Evolutionary conservation across 768 basidiomycete species (phyloP), one percentile per base, ranked within the genome.

Genomic region (Hortiboletus campestris): DNA sequence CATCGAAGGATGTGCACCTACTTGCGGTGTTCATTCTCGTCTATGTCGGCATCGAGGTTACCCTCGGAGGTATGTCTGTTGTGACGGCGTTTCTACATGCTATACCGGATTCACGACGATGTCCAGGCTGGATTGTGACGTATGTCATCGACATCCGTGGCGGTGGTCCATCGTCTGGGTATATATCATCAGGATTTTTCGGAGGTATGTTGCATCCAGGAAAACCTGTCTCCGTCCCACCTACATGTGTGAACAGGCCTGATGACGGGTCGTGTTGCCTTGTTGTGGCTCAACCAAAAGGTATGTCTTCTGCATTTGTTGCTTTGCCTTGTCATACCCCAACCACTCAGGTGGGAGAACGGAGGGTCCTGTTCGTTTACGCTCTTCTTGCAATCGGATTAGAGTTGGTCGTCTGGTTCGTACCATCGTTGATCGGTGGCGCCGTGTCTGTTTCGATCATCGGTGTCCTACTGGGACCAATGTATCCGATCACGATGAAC

Each of bases 21-120:
- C 71, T 89, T 6, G 84, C 87, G 0, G 71, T 84, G 58, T 89
- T 85, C 62, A 77, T 80, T 49, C 73, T 87, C 11, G 78, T 87
- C 0, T 88, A 88, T 61, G 84, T 88, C 22, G 87, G 87, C 11
- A 79, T 85, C 2, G 87, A 88, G 61, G 85, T 88, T 36, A 74
- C 74, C 9, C 38, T 78, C 11, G 75, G 76, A 57, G 76, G 76
- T 76, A 55, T 41, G 59, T 57, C 43, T 51, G 1, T 14, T 40
- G 7, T n/a, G 46, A 25, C 25, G 25, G 25, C 3, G 10, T 46
- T 17, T 46, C n/a, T 12, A n/a, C 7, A 6, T 39, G 11, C 5
- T 25, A n/a, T 20, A 1, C 13, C 20, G 12, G 6, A 44, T 52
- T 46, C 20, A 58, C 11, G 31, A 29, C 32, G 19, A 29, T 5